A percentile compares a stretch with the other conserved stretches of the same genome.
Conservation (phyloP, 2,329 filamentous ascomycete species). For the Pyricularia sp. region DNA sequence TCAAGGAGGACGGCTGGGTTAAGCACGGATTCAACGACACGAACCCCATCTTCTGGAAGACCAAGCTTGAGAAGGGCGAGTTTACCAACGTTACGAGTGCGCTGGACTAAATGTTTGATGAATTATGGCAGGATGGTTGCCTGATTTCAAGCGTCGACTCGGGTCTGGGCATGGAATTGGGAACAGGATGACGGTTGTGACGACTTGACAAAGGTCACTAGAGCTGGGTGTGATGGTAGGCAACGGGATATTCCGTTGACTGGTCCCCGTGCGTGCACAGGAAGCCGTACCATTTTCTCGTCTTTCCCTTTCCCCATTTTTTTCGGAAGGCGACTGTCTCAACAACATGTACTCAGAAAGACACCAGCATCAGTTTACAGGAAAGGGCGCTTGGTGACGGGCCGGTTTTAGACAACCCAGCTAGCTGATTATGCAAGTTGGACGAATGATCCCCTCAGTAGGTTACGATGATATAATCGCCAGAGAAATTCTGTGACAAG, state of each 20-base stretch:
- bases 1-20: constrained; percentile 98
- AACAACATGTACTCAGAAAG: background rate
- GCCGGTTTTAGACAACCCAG: background rate
- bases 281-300: background rate
- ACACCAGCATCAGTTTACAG: background rate
- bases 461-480: background rate
- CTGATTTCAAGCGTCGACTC: background rate
- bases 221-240: background rate
- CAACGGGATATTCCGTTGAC: background rate
- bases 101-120: constrained; percentile 38
- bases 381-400: background rate
- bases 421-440: background rate
- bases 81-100: constrained; percentile 89
- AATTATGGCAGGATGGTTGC: background rate
- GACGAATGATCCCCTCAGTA: background rate
- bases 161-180: background rate
- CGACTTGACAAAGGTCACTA: background rate
- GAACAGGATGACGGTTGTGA: background rate
- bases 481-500: background rate
- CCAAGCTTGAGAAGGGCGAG: constrained; percentile 96
- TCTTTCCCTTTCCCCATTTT: background rate
- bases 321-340: background rate
- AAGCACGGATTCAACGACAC: constrained; percentile 96
- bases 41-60: constrained; percentile 99
- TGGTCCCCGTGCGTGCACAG: background rate